Conservation (phyloP, 2,329 filamentous ascomycete species). For the Pseudogymnoascus sp. region DNA sequence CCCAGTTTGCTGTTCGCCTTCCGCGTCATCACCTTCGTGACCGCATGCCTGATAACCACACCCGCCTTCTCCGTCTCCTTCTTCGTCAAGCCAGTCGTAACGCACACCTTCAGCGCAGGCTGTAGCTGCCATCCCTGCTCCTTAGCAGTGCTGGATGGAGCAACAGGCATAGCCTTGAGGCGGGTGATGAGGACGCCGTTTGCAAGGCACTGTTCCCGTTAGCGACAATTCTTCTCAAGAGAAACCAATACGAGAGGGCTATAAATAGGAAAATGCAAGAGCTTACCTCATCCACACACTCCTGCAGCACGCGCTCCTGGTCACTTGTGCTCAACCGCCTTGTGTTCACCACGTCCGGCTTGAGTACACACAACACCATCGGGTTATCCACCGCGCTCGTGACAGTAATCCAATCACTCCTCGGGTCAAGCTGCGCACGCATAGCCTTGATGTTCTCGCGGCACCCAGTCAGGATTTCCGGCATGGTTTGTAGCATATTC, state of each 20-base stretch:
- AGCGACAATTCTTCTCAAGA: constrained; percentile 10
- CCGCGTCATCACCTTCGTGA: constrained; percentile 79
- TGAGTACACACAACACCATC: constrained; percentile 73
- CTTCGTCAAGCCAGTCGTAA: constrained; percentile 79
- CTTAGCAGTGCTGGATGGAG: constrained; percentile 53
- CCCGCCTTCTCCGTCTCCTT: constrained; percentile 96
- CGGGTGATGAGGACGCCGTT: constrained; percentile 88
- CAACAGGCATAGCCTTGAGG: constrained; percentile 68
- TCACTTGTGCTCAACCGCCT: constrained; percentile 63
- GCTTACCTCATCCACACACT: constrained; percentile 90
- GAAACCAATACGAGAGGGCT: neutral
- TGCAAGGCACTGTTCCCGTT: constrained; percentile 54
- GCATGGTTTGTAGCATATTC: constrained; percentile 75
- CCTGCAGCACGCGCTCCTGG: constrained; percentile 77
- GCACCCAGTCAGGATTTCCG: constrained; percentile 69
- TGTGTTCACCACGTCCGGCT: constrained; percentile 68
- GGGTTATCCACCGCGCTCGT: constrained; percentile 80
- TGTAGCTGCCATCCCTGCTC: constrained; percentile 62
- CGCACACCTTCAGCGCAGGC: constrained; percentile 83
- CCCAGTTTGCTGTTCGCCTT: constrained; percentile 43
- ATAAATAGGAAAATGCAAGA: constrained; percentile 1
- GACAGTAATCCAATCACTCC: constrained; percentile 86
- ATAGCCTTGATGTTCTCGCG: constrained; percentile 82
- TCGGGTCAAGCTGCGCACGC: constrained; percentile 78
- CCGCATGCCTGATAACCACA: constrained; percentile 76